Percentiles rank a stretch among this genome's conserved stretches.
These are phyloP conservation scores for Botrytis sinoallii DNA, from an alignment of 2,329 filamentous ascomycete genomes.

Conservation along the genomic window DNA sequence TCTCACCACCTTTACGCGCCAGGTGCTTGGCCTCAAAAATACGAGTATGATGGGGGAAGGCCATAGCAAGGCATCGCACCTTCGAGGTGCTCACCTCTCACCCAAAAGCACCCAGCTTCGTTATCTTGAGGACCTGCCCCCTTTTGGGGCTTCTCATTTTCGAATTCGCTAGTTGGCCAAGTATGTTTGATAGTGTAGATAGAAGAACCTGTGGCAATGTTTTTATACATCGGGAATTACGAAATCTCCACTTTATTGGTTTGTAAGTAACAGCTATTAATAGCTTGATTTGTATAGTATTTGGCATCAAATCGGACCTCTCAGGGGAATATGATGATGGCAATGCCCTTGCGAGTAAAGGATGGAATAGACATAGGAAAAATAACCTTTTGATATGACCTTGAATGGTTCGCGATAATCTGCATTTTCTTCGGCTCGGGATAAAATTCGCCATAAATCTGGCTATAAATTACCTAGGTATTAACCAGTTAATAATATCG, in stretches of 20 bases:
- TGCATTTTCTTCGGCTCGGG: neutral
- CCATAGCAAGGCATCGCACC: neutral
- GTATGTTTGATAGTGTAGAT: neutral
- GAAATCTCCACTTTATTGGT: neutral
- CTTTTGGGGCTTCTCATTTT: neutral
- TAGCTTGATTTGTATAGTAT: neutral
- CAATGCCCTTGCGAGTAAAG: too few relatives aligned
- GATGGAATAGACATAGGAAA: neutral
- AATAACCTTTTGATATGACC: too few relatives aligned
- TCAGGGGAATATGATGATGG: neutral
- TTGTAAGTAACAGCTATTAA: neutral
- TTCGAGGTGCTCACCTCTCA: neutral
- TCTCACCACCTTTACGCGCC: neutral
- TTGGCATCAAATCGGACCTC: neutral
- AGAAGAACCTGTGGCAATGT: neutral
- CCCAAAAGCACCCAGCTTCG: neutral
- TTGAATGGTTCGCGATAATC: neutral
- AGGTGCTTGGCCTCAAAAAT: neutral
- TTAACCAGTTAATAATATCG: fast-evolving
- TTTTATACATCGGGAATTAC: neutral
- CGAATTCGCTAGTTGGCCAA: neutral
- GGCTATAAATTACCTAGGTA: neutral
- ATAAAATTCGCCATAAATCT: too few relatives aligned
- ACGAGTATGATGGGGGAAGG: neutral
- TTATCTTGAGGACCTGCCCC: neutral